Conservation (phyloP, 768 basidiomycete genomes). For the Tulasnella sp. region DNA sequence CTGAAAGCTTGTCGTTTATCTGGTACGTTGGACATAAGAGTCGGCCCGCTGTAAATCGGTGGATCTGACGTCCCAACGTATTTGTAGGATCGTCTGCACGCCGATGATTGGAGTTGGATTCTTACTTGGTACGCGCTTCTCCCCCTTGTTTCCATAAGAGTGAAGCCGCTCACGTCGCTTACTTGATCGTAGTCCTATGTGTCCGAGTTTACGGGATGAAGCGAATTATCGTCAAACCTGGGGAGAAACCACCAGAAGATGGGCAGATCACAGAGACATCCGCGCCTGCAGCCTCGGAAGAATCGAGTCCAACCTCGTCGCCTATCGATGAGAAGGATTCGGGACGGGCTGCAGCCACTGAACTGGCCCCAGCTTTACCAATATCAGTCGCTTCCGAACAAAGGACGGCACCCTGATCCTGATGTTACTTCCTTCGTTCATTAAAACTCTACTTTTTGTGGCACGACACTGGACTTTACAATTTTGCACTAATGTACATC, state of each 20-base stretch:
- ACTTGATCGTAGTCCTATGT: background rate
- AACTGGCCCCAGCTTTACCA: background rate
- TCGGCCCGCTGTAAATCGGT: background rate
- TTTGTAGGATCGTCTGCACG: background rate
- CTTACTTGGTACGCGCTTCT: background rate
- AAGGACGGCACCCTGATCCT: background rate
- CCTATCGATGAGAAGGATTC: background rate
- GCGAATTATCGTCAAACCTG: background rate
- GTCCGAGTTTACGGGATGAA: background rate
- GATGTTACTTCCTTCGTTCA: background rate
- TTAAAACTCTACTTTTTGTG: background rate
- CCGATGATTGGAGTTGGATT: background rate
- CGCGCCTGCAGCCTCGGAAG: background rate
- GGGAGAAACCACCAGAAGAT: background rate
- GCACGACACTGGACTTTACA: background rate
- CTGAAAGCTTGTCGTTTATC: constrained; percentile 27
- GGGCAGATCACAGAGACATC: background rate
- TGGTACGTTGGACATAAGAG: background rate
- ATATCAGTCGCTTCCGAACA: background rate
- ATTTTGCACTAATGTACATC: background rate
- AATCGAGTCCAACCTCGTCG: background rate
- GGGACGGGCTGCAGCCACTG: background rate
- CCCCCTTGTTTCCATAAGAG: background rate
- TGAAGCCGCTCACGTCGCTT: background rate
- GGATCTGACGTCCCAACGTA: background rate